Evolutionary conservation across 345 rosid genomes (phyloP).

Genomic region (Euphorbia tirucalli): DNA sequence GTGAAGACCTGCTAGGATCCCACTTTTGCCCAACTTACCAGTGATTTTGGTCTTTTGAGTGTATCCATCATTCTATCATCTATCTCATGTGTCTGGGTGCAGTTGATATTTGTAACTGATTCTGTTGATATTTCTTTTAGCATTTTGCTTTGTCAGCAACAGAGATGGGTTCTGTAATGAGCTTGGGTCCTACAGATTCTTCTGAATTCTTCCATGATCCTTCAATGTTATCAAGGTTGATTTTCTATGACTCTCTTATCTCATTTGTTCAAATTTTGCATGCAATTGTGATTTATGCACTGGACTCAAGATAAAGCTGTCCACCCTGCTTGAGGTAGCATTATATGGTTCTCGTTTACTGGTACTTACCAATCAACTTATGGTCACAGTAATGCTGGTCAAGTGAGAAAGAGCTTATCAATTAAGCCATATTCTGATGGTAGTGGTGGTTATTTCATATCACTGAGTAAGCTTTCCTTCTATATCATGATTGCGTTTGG

Average conservation of each 20-base stretch:
- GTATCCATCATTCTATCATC: not conserved
- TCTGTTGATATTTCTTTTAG: constrained; percentile 41
- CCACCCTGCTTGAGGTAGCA: not conserved
- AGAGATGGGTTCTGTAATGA: constrained; percentile 83
- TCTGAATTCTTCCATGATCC: constrained; percentile 97
- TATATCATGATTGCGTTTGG: not conserved
- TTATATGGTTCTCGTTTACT: not conserved
- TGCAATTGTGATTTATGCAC: not conserved
- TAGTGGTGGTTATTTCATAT: constrained; percentile 60
- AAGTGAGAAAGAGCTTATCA: constrained; percentile 83
- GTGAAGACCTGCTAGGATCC: not conserved
- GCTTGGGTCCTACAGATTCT: constrained; percentile 60
- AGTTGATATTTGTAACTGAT: not conserved
- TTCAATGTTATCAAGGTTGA: constrained; percentile 70
- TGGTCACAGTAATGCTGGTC: constrained; percentile 79
- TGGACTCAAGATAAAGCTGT: not conserved
- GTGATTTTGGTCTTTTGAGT: not conserved
- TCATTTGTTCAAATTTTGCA: not conserved
- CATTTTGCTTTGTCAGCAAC: constrained; percentile 81
- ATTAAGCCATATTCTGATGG: constrained; percentile 62
- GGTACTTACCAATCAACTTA: constrained; percentile 8
- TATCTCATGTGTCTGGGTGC: not conserved
- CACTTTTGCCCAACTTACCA: not conserved
- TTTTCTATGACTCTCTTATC: not conserved
- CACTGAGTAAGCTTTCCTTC: constrained; percentile 59